Percentiles rank a stretch among this genome's conserved stretches.
Evolutionary conservation across 2,329 filamentous ascomycete species (phyloP).

Genomic region (Penicillium sp.): DNA sequence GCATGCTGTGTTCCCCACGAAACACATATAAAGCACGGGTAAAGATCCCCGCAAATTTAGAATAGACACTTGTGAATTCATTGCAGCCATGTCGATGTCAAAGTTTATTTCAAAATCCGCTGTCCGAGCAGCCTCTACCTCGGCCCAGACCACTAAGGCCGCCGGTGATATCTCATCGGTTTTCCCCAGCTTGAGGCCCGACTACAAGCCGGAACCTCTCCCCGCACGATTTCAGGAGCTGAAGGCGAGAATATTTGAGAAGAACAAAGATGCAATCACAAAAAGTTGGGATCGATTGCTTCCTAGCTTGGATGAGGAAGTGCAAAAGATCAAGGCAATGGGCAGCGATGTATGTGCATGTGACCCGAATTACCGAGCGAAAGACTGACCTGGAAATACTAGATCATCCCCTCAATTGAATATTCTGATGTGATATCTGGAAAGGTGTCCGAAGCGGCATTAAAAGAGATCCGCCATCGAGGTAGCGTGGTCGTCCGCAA

Average conservation of each 20-base stretch:
- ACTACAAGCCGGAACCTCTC: slow-evolving; percentile 43
- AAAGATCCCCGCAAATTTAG: not conserved
- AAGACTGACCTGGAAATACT: slow-evolving; percentile 4
- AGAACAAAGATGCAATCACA: slow-evolving; percentile 40
- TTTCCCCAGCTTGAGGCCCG: slow-evolving; percentile 47
- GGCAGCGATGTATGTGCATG: slow-evolving; percentile 39
- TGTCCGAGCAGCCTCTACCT: slow-evolving; percentile 30
- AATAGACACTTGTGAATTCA: not conserved
- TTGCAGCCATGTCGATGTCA: slow-evolving; percentile 29
- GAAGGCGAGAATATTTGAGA: slow-evolving; percentile 39
- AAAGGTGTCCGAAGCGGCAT: slow-evolving; percentile 32
- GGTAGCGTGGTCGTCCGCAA: slow-evolving; percentile 64
- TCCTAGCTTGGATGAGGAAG: slow-evolving; percentile 39
- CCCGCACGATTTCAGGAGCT: slow-evolving; percentile 43
- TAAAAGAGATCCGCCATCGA: slow-evolving; percentile 56
- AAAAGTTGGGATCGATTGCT: slow-evolving; percentile 46
- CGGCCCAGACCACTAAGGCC: slow-evolving; percentile 41
- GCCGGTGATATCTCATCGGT: slow-evolving; percentile 49
- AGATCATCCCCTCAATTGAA: slow-evolving; percentile 45
- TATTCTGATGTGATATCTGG: slow-evolving; percentile 42
- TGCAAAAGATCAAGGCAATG: slow-evolving; percentile 40
- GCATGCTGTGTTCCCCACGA: slow-evolving; percentile 1
- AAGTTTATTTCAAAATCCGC: slow-evolving; percentile 29
- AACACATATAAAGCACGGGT: not conserved
- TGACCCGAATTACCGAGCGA: not conserved